Percentiles rank a stretch among this genome's conserved stretches.
phyloP scores from a whole-genome alignment of 2,329 filamentous ascomycete species.

The Apiospora marii region DNA sequence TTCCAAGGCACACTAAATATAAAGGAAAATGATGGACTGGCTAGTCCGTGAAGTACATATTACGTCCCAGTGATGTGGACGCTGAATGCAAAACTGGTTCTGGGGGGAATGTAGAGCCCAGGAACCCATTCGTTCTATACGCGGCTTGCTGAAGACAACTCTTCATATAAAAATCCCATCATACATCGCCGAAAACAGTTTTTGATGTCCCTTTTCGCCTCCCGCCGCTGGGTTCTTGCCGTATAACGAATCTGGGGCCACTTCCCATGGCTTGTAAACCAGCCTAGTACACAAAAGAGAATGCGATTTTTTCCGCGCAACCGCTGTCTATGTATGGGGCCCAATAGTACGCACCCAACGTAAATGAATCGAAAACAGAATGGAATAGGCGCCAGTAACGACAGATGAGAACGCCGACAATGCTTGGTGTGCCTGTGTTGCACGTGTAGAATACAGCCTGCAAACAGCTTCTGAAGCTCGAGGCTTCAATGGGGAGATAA shows the following conservation, averaged over 20 bases:
- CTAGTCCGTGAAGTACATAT: constrained; percentile 12
- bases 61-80: constrained; percentile 17
- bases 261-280: neutral
- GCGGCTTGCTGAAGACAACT: constrained; percentile 18
- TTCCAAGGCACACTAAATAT: neutral
- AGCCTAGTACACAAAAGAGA: constrained; percentile 10
- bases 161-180: constrained; percentile 6
- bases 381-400: constrained; percentile 15
- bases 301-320: constrained; percentile 7
- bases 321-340: constrained; percentile 21
- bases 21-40: constrained; percentile 6
- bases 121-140: constrained; percentile 17
- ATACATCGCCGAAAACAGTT: constrained; percentile 10
- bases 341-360: constrained; percentile 9
- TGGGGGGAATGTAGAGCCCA: neutral
- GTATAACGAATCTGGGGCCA: neutral
- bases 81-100: constrained; percentile 3
- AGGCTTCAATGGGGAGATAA: neutral
- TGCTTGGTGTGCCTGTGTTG: neutral
- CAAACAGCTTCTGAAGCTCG: neutral
- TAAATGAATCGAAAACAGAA: neutral
- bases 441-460: neutral
- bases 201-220: constrained; percentile 14
- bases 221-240: neutral
- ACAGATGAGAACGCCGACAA: constrained; percentile 9